Conservation (phyloP, 1,284 basidiomycete genomes). For the Peniophora sp. region DNA sequence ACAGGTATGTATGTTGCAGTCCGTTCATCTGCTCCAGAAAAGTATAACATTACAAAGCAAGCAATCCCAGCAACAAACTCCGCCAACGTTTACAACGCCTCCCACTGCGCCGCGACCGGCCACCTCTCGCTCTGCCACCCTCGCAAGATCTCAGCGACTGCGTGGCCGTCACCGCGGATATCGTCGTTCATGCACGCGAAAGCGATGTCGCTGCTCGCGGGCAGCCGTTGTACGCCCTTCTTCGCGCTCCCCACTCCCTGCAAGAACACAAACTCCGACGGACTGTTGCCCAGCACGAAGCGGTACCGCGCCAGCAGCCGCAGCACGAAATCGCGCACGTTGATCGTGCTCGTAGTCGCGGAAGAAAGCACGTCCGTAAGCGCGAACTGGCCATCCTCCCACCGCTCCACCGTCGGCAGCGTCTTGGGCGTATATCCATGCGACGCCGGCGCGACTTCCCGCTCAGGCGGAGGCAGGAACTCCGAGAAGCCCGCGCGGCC, state of each 20-base stretch:
- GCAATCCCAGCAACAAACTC: too few species aligned
- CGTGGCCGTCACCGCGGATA: slow-evolving; percentile 12
- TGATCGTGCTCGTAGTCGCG: slow-evolving; percentile 18
- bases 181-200: slow-evolving; percentile 23
- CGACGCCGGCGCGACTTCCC: slow-evolving; percentile 8
- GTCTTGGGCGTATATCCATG: slow-evolving; percentile 21
- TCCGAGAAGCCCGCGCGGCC: slow-evolving; percentile 35
- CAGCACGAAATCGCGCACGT: slow-evolving; percentile 31
- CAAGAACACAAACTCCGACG: slow-evolving; percentile 17
- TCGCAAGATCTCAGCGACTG: slow-evolving; percentile 12
- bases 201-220: slow-evolving; percentile 12
- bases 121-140: slow-evolving; percentile 16
- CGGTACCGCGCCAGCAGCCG: slow-evolving; percentile 35
- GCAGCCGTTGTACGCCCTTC: slow-evolving; percentile 8
- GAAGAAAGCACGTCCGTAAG: slow-evolving; percentile 26
- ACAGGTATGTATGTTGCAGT: too few species aligned
- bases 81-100: slow-evolving; percentile 4
- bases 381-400: slow-evolving; percentile 31
- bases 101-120: slow-evolving; percentile 17
- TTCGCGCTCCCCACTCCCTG: slow-evolving; percentile 10
- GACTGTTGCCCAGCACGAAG: slow-evolving; percentile 25
- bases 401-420: slow-evolving; percentile 30
- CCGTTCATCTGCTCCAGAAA: too few species aligned
- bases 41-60: too few species aligned
- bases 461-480: slow-evolving; percentile 29